These are phyloP conservation scores for Gamsiella multidivaricata DNA, from an alignment of 192 early-diverging fungal genomes.

Conservation along the genomic window DNA sequence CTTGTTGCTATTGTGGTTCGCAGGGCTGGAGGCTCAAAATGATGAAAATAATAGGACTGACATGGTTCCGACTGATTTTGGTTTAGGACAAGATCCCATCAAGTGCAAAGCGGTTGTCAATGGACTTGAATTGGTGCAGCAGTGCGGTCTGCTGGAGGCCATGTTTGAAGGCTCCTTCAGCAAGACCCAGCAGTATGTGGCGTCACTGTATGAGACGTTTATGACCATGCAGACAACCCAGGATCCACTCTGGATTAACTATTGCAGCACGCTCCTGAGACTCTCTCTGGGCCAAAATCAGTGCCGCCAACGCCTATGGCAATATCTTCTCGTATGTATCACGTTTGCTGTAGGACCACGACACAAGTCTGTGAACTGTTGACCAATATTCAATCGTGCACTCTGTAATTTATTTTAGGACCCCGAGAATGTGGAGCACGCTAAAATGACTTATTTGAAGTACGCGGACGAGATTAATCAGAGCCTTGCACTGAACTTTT, in stretches of 20 bases:
- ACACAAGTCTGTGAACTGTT: background rate
- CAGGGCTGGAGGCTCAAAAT: no score
- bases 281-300: slow-evolving; percentile 26
- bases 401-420: slow-evolving; percentile 21
- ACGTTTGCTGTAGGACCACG: background rate
- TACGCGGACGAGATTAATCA: slow-evolving; percentile 39
- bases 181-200: slow-evolving; percentile 20
- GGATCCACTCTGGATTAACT: slow-evolving; percentile 48
- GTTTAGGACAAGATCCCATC: slow-evolving; percentile 36
- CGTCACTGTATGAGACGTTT: slow-evolving; percentile 28
- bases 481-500: slow-evolving; percentile 27
- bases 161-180: slow-evolving; percentile 35
- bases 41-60: background rate
- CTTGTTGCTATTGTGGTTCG: background rate
- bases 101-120: slow-evolving; percentile 38
- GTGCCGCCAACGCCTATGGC: slow-evolving; percentile 21
- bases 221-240: slow-evolving; percentile 30
- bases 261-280: slow-evolving; percentile 34
- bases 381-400: no score
- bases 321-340: slow-evolving; percentile 22
- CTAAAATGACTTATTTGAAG: slow-evolving; percentile 38
- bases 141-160: slow-evolving; percentile 2
- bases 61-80: no score
- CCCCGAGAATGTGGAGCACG: slow-evolving; percentile 12
- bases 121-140: slow-evolving; percentile 31